Conservation (phyloP, 2,329 filamentous ascomycete genomes). For the Fusarium decemcellulare region DNA sequence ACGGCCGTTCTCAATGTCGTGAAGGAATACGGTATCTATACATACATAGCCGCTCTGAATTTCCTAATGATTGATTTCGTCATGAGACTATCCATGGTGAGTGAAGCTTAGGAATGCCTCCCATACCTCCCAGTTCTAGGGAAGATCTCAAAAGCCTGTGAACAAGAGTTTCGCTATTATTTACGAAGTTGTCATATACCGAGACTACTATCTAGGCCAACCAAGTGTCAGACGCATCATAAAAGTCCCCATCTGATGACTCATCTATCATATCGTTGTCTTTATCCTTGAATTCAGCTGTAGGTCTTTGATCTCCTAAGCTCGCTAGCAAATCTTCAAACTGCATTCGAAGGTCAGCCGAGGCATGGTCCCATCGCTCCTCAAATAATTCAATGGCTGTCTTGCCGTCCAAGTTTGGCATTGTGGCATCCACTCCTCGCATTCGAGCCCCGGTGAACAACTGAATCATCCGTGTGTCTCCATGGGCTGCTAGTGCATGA, state of each 20-base stretch:
- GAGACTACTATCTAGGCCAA: not conserved
- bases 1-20: no score
- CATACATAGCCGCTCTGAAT: no score
- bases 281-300: not conserved
- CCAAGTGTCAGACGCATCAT: not conserved
- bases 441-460: conserved; percentile 6
- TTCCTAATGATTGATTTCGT: no score
- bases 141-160: no score
- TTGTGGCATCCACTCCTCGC: not conserved
- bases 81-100: no score
- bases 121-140: no score
- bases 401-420: conserved; percentile 9
- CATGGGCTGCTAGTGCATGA: not conserved
- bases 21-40: no score
- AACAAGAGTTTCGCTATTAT: no score
- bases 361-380: conserved; percentile 1
- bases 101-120: no score
- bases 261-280: not conserved
- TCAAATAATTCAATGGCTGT: conserved; percentile 4
- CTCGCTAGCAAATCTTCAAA: not conserved
- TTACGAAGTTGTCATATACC: no score
- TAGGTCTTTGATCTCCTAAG: not conserved
- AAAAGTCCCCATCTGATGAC: not conserved
- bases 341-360: not conserved
- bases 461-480: conserved; percentile 1